Evolutionary conservation across 768 basidiomycete genomes (phyloP).

Genomic region (Suillus americanus): DNA sequence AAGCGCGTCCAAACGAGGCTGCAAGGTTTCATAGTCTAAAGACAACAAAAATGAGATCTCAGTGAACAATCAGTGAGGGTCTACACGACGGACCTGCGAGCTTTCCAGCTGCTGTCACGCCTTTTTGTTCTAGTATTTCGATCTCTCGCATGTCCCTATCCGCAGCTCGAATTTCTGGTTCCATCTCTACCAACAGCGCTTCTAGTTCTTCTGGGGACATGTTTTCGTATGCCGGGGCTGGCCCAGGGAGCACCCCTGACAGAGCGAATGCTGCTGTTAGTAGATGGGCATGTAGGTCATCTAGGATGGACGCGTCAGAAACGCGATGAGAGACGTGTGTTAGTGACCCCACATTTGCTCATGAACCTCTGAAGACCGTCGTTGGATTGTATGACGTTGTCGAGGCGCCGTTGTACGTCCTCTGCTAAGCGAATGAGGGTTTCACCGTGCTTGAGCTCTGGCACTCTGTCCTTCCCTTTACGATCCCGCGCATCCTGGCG

Average conservation of each 20-base stretch:
- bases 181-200: slow-evolving; percentile 74
- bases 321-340: slow-evolving; percentile 7
- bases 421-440: slow-evolving; percentile 60
- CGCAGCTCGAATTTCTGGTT: slow-evolving; percentile 78
- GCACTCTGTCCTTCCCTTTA: slow-evolving; percentile 33
- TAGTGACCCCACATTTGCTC: slow-evolving; percentile 56
- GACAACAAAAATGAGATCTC: neutral
- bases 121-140: slow-evolving; percentile 64
- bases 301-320: slow-evolving; percentile 35
- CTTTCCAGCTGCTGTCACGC: slow-evolving; percentile 71
- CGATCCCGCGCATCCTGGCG: slow-evolving; percentile 46
- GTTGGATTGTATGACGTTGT: slow-evolving; percentile 60
- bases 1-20: slow-evolving; percentile 66
- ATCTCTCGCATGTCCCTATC: slow-evolving; percentile 84
- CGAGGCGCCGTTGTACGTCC: slow-evolving; percentile 57
- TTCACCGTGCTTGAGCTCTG: slow-evolving; percentile 48
- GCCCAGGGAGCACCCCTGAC: slow-evolving; percentile 54
- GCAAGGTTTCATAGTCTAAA: slow-evolving; percentile 60
- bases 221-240: slow-evolving; percentile 54
- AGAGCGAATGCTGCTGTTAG: slow-evolving; percentile 77
- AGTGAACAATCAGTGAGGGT: neutral
- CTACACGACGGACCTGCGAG: slow-evolving; percentile 47
- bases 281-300: slow-evolving; percentile 73
- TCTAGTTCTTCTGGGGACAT: slow-evolving; percentile 72
- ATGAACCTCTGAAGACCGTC: slow-evolving; percentile 77